Conservation (phyloP, 2,329 filamentous ascomycete genomes). For the Byssothecium circinans region DNA sequence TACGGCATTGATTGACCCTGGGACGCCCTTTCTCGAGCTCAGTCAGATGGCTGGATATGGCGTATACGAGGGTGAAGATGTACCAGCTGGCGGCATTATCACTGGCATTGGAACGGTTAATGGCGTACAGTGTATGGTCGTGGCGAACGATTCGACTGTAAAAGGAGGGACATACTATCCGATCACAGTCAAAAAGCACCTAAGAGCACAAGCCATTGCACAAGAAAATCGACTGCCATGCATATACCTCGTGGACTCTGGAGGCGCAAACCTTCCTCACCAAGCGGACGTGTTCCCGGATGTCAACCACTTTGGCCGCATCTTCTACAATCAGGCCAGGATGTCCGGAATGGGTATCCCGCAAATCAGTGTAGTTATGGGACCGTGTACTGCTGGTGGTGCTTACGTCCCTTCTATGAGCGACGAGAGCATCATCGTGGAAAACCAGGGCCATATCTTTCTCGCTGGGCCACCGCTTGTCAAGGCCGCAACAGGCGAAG, state of each 20-base stretch:
- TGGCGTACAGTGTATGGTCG: conserved; percentile 88
- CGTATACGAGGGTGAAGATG: conserved; percentile 82
- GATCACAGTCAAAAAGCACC: conserved; percentile 96
- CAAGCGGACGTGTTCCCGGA: conserved; percentile 97
- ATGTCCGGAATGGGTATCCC: conserved; percentile 90
- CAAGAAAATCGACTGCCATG: conserved; percentile 81
- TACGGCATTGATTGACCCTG: conserved; percentile 82
- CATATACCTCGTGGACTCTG: conserved; percentile 95
- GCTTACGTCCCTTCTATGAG: conserved; percentile 98
- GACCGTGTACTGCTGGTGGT: conserved; percentile 91
- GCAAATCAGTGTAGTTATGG: conserved; percentile 95
- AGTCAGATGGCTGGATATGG: conserved; percentile 86
- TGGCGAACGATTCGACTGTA: conserved; percentile 95
- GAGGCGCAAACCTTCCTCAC: conserved; percentile 90
- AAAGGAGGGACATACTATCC: conserved; percentile 98
- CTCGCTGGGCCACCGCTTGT: conserved; percentile 91
- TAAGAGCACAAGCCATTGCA: conserved; percentile 87
- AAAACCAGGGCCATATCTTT: conserved; percentile 96
- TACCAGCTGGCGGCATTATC: conserved; percentile 88
- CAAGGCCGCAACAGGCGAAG: conserved; percentile 92
- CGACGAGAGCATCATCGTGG: conserved; percentile 95
- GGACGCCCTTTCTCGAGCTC: conserved; percentile 89
- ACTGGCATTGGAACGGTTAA: conserved; percentile 89
- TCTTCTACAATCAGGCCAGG: conserved; percentile 96
- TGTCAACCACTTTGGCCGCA: conserved; percentile 90